These are phyloP conservation scores for Phytophthora hybrid DNA, from an alignment of 352 stramenopile genomes.

Conservation along the genomic window DNA sequence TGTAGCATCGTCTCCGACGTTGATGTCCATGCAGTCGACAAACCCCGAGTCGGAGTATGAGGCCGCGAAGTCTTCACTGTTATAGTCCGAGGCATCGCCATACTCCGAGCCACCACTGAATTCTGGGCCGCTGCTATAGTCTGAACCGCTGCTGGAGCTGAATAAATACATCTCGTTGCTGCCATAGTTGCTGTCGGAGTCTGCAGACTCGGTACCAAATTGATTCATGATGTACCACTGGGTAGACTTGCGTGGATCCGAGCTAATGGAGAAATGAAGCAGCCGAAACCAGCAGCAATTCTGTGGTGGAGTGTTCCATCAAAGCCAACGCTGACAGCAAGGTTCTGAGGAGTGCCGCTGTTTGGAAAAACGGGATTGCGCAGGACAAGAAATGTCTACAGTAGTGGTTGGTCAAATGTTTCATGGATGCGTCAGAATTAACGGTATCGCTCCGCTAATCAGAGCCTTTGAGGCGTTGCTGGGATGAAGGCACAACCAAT, in stretches of 20 bases:
- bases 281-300: background rate
- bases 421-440: background rate
- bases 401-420: too few species aligned
- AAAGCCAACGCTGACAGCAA: background rate
- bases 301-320: background rate
- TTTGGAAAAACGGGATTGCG: background rate
- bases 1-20: slow-evolving; percentile 48
- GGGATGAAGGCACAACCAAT: background rate
- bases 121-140: background rate
- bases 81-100: too few species aligned
- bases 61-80: background rate
- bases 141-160: slow-evolving; percentile 3
- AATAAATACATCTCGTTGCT: slow-evolving; percentile 8
- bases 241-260: background rate
- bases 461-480: slow-evolving; percentile 5
- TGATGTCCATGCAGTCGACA: slow-evolving; percentile 46
- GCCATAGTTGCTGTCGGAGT: background rate
- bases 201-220: background rate
- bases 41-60: slow-evolving; percentile 7
- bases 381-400: background rate
- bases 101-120: background rate
- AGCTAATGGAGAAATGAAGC: slow-evolving; percentile 10
- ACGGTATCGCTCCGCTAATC: background rate
- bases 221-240: background rate
- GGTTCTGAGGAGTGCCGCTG: slow-evolving; percentile 4